These are phyloP conservation scores for Moniliella sp. DNA, from an alignment of 1,284 basidiomycete genomes.

Conservation along the genomic window DNA sequence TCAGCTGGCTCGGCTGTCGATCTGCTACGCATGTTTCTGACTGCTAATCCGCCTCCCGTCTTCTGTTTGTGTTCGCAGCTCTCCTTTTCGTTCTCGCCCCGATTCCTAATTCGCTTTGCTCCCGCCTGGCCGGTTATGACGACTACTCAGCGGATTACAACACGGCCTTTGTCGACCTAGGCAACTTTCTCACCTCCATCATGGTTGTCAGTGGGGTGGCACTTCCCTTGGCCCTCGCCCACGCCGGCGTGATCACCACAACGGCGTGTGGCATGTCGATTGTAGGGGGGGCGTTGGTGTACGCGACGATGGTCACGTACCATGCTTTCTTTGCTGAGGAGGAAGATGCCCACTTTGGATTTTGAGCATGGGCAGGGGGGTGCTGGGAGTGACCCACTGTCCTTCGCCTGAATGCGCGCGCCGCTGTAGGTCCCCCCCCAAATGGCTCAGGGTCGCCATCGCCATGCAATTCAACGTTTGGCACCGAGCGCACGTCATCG, in stretches of 20 bases:
- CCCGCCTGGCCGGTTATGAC: constrained; percentile 39
- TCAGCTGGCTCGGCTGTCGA: no score
- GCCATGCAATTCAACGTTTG: no score
- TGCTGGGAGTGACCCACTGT: no score
- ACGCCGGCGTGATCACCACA: constrained; percentile 64
- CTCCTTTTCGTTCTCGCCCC: constrained; percentile 85
- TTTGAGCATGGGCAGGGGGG: no score
- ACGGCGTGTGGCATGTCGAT: constrained; percentile 84
- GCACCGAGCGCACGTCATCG: no score
- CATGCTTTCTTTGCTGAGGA: constrained; percentile 23
- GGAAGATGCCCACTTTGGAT: constrained; percentile 20
- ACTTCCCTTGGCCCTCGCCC: constrained; percentile 74
- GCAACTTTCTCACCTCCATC: constrained; percentile 83
- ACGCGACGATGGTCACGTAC: constrained; percentile 48
- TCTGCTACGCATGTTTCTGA: neutral
- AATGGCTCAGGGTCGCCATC: no score
- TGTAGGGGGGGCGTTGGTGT: constrained; percentile 74
- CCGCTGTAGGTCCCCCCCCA: no score
- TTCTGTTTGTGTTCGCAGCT: constrained; percentile 40
- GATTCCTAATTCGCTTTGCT: constrained; percentile 63
- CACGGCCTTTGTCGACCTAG: constrained; percentile 50
- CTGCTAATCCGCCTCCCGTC: neutral
- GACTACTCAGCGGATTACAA: constrained; percentile 42
- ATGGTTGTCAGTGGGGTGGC: constrained; percentile 77
- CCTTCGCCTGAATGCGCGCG: no score